Evolutionary conservation across 1,284 basidiomycete species (phyloP).

Genomic region (Sporisorium reilianum): DNA sequence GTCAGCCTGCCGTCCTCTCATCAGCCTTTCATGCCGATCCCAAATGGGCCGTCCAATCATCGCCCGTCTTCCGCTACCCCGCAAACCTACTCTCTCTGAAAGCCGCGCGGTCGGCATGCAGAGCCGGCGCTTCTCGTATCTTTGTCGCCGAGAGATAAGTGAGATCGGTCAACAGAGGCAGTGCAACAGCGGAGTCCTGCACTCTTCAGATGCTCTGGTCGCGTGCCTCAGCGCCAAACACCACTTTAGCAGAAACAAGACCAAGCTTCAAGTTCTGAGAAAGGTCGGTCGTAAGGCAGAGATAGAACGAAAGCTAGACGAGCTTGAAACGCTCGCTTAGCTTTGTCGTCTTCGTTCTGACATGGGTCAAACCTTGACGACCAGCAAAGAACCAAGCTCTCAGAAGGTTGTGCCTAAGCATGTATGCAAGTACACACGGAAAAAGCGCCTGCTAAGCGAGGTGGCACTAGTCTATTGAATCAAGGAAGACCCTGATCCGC

Average conservation of each 20-base stretch:
- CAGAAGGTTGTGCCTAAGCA: no score
- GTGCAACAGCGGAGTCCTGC: no score
- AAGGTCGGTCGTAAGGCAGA: background rate
- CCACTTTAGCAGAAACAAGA: background rate
- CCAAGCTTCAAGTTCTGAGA: background rate
- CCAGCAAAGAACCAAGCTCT: no score
- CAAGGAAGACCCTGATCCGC: slow-evolving; percentile 46
- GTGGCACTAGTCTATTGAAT: background rate
- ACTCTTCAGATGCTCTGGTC: no score
- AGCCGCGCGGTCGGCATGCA: background rate
- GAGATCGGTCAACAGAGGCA: background rate
- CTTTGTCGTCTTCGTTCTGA: background rate
- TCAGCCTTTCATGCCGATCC: background rate
- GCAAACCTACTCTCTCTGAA: background rate
- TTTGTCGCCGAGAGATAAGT: background rate
- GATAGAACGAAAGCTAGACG: background rate
- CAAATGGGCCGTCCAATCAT: background rate
- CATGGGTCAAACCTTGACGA: no score
- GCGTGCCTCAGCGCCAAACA: no score
- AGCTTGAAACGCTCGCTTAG: background rate
- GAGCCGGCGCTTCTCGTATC: background rate
- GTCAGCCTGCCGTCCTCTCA: background rate
- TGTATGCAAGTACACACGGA: background rate
- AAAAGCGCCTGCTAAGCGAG: background rate
- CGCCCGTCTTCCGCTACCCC: background rate